These are phyloP conservation scores for Cocos nucifera DNA, from an alignment of 176 grass and related monocot species.

Conservation along the genomic window DNA sequence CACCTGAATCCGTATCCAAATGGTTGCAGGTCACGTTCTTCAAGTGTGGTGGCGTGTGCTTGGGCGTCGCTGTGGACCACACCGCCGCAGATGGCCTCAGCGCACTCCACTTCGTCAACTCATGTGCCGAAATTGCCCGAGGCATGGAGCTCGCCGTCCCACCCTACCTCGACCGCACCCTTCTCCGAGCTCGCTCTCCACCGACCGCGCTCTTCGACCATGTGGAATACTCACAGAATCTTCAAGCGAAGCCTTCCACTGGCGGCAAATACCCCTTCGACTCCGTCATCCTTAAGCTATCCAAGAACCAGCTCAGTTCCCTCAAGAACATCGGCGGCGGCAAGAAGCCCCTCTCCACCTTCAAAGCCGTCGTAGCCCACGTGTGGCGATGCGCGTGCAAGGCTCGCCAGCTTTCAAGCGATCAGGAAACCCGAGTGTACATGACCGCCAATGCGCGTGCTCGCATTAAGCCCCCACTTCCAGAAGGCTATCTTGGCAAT, in stretches of 20 bases:
- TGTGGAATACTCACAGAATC: conserved; percentile 21
- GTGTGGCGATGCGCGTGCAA: background rate
- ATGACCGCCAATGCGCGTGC: background rate
- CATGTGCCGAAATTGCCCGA: conserved; percentile 36
- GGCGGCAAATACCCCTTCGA: too few species aligned
- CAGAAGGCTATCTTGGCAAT: conserved; percentile 3
- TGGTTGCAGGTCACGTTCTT: conserved; percentile 30
- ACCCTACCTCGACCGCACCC: conserved; percentile 39
- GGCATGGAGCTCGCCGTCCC: background rate
- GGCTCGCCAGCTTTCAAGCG: background rate
- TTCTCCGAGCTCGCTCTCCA: conserved; percentile 21
- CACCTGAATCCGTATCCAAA: too few species aligned
- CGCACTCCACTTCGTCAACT: conserved; percentile 46
- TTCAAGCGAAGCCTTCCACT: too few species aligned
- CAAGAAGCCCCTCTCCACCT: conserved; percentile 2
- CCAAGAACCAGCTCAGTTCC: background rate
- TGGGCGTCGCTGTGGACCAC: conserved; percentile 53
- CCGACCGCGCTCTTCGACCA: conserved; percentile 24
- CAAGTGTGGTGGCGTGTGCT: conserved; percentile 39
- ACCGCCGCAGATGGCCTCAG: conserved; percentile 38
- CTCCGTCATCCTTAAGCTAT: background rate
- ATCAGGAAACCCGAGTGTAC: background rate
- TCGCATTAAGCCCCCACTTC: conserved; percentile 1
- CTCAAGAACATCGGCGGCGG: background rate
- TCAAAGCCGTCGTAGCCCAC: background rate